Evolutionary conservation across 768 basidiomycete genomes (phyloP).

Genomic region (Podaxis sp.): DNA sequence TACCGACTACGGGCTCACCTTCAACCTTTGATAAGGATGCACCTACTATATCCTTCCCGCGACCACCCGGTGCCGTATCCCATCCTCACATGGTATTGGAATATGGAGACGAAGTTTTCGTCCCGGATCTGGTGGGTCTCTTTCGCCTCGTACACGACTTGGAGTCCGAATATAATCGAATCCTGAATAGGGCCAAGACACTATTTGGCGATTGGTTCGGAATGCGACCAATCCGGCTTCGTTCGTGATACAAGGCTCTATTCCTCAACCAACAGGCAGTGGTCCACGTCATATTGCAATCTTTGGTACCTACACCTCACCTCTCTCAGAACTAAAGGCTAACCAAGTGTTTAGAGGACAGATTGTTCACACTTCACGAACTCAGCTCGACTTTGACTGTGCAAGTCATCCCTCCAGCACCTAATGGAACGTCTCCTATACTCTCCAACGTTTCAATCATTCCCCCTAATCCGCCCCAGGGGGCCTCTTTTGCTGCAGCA

Average conservation of each 20-base stretch:
- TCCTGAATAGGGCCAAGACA: conserved; percentile 58
- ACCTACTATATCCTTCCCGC: conserved; percentile 54
- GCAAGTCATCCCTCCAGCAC: conserved; percentile 52
- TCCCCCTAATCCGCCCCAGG: conserved; percentile 34
- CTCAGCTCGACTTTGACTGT: conserved; percentile 56
- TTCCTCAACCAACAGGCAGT: conserved; percentile 60
- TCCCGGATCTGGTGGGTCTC: conserved; percentile 60
- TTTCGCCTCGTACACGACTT: conserved; percentile 4
- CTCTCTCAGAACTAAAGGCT: conserved; percentile 28
- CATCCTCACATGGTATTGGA: conserved; percentile 70
- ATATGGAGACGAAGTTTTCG: conserved; percentile 54
- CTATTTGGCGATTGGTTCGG: conserved; percentile 62
- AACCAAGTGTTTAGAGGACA: conserved; percentile 35
- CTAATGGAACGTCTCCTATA: conserved; percentile 49
- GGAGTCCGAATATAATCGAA: neutral
- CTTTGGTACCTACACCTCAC: conserved; percentile 30
- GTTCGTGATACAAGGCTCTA: conserved; percentile 59
- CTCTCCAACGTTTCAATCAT: conserved; percentile 51
- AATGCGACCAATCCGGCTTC: conserved; percentile 44
- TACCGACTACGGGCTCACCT: conserved; percentile 45
- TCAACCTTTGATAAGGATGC: conserved; percentile 33
- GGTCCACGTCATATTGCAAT: conserved; percentile 53
- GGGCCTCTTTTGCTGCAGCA: conserved; percentile 48
- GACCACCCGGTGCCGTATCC: conserved; percentile 40
- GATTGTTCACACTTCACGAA: conserved; percentile 56